Evolutionary conservation across 1,284 basidiomycete genomes (phyloP).

Genomic region (Amylostereum areolatum): DNA sequence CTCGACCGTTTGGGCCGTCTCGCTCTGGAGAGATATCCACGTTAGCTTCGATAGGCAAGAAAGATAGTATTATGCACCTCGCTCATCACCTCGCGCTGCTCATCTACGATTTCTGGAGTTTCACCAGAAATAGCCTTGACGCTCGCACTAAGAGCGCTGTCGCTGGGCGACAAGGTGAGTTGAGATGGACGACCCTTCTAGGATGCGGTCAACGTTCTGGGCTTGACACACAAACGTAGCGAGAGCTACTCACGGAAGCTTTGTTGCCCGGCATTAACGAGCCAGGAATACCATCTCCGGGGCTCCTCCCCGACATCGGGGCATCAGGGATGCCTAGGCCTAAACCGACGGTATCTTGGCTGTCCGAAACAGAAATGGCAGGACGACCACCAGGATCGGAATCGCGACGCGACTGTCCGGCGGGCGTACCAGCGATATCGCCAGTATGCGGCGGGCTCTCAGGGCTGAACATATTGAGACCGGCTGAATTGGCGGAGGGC

Average conservation of each 20-base stretch:
- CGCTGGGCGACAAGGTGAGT: slow-evolving; percentile 54
- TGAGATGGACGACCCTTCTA: slow-evolving; percentile 36
- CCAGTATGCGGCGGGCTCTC: slow-evolving; percentile 35
- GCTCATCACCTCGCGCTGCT: slow-evolving; percentile 57
- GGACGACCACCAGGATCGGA: slow-evolving; percentile 24
- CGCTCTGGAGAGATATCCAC: slow-evolving; percentile 33
- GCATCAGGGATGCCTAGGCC: slow-evolving; percentile 13
- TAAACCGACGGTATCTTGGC: slow-evolving; percentile 10
- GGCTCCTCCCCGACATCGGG: no score
- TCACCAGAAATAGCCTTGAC: slow-evolving; percentile 28
- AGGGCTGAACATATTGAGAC: slow-evolving; percentile 24
- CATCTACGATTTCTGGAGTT: slow-evolving; percentile 29
- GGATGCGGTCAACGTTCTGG: not conserved
- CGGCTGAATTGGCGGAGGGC: no score
- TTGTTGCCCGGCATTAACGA: no score
- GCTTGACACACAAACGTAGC: not conserved
- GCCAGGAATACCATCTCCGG: no score
- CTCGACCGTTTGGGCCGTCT: slow-evolving; percentile 18
- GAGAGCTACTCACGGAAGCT: no score
- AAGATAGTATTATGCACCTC: slow-evolving; percentile 42
- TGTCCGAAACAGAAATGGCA: not conserved
- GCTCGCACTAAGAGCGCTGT: slow-evolving; percentile 44
- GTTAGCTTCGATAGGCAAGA: slow-evolving; percentile 5
- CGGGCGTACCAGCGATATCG: slow-evolving; percentile 21
- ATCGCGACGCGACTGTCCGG: slow-evolving; percentile 18